phyloP scores from a whole-genome alignment of 129 eudicot genomes.

The Logfia minima region DNA sequence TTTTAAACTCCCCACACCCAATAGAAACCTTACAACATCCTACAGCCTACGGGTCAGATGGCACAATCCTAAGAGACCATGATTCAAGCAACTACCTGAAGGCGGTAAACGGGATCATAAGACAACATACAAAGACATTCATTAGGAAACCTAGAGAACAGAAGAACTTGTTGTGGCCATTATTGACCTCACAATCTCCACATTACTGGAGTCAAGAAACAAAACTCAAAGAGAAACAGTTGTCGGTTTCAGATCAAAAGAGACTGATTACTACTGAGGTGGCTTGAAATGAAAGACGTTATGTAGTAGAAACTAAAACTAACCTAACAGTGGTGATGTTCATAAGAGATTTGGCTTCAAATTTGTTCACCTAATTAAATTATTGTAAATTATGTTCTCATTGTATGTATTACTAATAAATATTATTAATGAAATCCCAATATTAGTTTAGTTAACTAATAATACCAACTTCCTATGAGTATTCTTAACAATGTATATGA shows the following conservation, averaged over 20 bases:
- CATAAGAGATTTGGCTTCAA: conserved; percentile 32
- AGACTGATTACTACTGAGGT: conserved; percentile 43
- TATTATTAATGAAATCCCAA: conserved; percentile 10
- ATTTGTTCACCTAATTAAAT: conserved; percentile 29
- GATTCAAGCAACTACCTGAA: conserved; percentile 87
- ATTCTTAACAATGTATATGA: background rate
- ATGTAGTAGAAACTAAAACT: conserved; percentile 24
- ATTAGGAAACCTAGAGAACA: conserved; percentile 39
- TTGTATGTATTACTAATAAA: conserved; percentile 36
- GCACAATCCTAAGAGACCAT: conserved; percentile 84
- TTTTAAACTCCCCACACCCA: conserved; percentile 84
- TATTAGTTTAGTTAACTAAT: background rate
- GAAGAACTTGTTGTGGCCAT: conserved; percentile 63
- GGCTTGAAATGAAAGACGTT: conserved; percentile 32
- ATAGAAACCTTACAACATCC: conserved; percentile 75
- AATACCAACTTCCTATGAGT: conserved; percentile 1
- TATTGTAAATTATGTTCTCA: conserved; percentile 33
- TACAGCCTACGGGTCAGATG: conserved; percentile 83
- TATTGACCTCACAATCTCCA: conserved; percentile 65
- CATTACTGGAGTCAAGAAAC: conserved; percentile 68
- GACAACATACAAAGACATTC: conserved; percentile 49
- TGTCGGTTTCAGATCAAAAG: conserved; percentile 39
- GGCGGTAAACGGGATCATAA: conserved; percentile 68
- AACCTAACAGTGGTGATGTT: conserved; percentile 29
- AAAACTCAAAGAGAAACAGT: conserved; percentile 32